Evolutionary conservation across 441 rosid species (phyloP).

Genomic region (Gossypium laxum): DNA sequence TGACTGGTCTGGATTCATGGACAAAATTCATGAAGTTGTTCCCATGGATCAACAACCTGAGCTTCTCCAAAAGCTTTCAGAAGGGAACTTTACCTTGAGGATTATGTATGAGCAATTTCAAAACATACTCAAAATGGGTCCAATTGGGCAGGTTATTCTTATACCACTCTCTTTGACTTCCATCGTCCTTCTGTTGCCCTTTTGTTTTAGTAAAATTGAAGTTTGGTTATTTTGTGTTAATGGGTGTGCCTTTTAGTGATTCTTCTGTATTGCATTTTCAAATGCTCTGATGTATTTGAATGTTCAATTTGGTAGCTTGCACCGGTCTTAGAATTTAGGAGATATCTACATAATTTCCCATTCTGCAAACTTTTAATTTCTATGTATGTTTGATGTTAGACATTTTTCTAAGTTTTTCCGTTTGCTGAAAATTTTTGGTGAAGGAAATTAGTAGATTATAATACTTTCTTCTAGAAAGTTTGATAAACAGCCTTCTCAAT

Average conservation of each 20-base stretch:
- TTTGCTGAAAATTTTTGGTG: background rate
- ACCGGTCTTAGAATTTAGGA: background rate
- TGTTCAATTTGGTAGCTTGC: background rate
- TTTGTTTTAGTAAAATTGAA: background rate
- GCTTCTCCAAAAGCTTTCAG: conserved; percentile 87
- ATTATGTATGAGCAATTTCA: conserved; percentile 92
- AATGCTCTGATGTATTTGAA: background rate
- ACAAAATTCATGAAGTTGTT: conserved; percentile 93
- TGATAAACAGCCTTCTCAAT: background rate
- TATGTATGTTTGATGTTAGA: background rate
- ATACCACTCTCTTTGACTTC: background rate
- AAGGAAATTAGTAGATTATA: background rate
- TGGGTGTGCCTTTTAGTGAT: background rate
- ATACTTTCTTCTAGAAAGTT: background rate
- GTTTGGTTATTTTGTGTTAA: background rate
- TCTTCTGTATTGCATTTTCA: background rate
- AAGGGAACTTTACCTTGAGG: conserved; percentile 81
- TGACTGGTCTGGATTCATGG: conserved; percentile 93
- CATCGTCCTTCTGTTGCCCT: background rate
- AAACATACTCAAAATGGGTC: conserved; percentile 85
- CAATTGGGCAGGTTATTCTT: conserved; percentile 66
- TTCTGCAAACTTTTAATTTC: background rate
- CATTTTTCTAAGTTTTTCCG: background rate
- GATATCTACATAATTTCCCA: background rate
- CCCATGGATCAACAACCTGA: conserved; percentile 96